These are phyloP conservation scores for Ormosia semicastrata DNA, from an alignment of 306 rosid genomes.

Conservation along the genomic window DNA sequence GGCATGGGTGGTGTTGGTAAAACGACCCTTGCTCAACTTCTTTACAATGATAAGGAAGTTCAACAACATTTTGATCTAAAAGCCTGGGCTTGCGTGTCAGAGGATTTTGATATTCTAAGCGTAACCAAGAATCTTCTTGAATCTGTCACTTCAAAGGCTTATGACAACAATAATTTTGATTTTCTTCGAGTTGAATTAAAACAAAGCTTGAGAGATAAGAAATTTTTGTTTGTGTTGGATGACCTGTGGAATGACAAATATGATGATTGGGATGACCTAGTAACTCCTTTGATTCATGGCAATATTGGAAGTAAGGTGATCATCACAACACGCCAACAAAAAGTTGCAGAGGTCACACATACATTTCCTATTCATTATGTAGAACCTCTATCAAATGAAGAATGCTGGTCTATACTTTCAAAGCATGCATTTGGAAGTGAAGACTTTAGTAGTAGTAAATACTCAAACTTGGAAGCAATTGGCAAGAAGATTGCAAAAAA, in stretches of 20 bases:
- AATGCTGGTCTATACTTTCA: conserved; percentile 30
- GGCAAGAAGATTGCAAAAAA: conserved; percentile 12
- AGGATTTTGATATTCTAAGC: neutral
- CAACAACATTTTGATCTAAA: conserved; percentile 12
- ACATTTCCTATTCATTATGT: conserved; percentile 36
- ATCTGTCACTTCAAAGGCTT: too few relatives aligned
- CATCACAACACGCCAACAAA: conserved; percentile 34
- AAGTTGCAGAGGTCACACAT: conserved; percentile 40
- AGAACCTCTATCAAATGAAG: conserved; percentile 27
- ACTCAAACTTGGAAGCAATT: conserved; percentile 1
- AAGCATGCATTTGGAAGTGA: too few relatives aligned
- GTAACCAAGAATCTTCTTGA: too few relatives aligned
- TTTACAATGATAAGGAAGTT: conserved; percentile 23
- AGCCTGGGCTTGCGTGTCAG: conserved; percentile 27
- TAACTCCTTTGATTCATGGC: conserved; percentile 22
- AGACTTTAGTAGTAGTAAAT: too few relatives aligned
- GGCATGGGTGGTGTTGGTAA: conserved; percentile 14
- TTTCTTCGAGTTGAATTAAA: too few relatives aligned
- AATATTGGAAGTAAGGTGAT: conserved; percentile 39
- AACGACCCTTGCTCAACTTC: conserved; percentile 15
- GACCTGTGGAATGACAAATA: conserved; percentile 36
- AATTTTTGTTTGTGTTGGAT: conserved; percentile 5
- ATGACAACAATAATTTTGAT: too few relatives aligned
- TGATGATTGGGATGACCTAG: conserved; percentile 38
- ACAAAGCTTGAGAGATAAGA: too few relatives aligned